Base-by-base conservation (phyloP, 2,329 filamentous ascomycete species). In the Microcyclospora pomicola region DNA sequence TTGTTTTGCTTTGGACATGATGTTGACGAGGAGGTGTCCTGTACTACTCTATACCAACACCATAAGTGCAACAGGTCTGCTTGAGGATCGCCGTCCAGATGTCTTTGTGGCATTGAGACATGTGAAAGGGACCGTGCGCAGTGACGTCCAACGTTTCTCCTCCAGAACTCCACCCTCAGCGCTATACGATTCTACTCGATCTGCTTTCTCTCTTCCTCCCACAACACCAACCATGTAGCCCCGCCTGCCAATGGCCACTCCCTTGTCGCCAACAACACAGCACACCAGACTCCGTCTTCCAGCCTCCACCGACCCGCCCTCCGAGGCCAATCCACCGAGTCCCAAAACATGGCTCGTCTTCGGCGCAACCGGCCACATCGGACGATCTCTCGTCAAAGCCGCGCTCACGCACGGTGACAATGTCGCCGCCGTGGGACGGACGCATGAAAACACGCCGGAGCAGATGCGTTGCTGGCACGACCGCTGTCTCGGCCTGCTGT, bases 341-440 rank as follows among this genome's bases (percentile, higher is more conserved):
- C 81, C 80, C 57, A 73, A 86, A 45, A 80, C 88, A 64, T 96
- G 88, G 88, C 76, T 96, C 56, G 84, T 96, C 38, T 98, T 95
- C 61, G 91, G 91, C 35, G 87, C 85, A 35, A 95, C 87, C n/a
- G 91, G 91, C 39, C 91, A 98, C 54, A 93, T 96, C 71, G 91
- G 91, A 42, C 80, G 85, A 37, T 92, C 83, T 6, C 74, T 96
- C 14, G 83, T 88, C 42, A 88, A 91, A 53, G 77, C 74, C 38
- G 85, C 82, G 12, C 70, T 96, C 15, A 69, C 75, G 12, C 81
- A 85, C 50, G 80, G 81, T 49, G 91, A 98, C 57, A 71, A 79
- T 36, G 88, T 95, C 40, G 78, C 80, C 2, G 85, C 85, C 6
- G 87, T 95, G 9, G 91, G 91, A 7, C 79, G 84, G 45, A 79